Evolutionary conservation across 2,329 filamentous ascomycete genomes (phyloP), one percentile per base, ranked within the genome.

Genomic region (Sclerotinia nivalis): DNA sequence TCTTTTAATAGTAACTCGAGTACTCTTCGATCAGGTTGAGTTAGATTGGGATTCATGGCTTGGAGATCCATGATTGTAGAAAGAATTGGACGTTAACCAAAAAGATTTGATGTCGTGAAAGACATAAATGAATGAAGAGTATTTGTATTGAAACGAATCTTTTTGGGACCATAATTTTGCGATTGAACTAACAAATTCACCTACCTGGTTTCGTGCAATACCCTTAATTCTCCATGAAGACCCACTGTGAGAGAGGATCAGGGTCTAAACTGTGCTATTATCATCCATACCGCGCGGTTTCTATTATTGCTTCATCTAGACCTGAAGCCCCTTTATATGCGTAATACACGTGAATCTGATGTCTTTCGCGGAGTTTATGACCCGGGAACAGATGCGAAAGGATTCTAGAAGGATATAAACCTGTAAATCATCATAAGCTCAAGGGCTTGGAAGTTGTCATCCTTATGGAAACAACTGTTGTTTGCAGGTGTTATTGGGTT

Each of bases 1-100:
- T 69, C 67, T 40, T 56, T 50, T 25, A 69, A 25, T 25, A 69
- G 18, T 20, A 69, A 43, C 28, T 69, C 67, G 13, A 69, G 67
- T 31, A 69, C 67, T n/a, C 67, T 69, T 65, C 67, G 28, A 37
- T 69, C 67, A 22, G 67, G 59, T 31, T 69, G 49, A 31, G 67
- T 69, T 40, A 69, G 49, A 34, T 55, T 52, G 8, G 67, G 67
- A 54, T 69, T 31, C 37, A 69, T 69, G 50, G 59, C 37, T 69
- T 69, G 67, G 3, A 69, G 31, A 49, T 65, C 67, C 67, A 69
- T 69, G 47, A 65, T 65, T 37, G n/a, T 40, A 18, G n/a, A 22
- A n/a, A 54, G n/a, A 40, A 52, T 65, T 40, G 61, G 61, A 52
- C 28, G 45, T 65, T 65, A 52, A 54, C 61, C 60, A 65, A 52